phyloP scores from a whole-genome alignment of 2,329 filamentous ascomycete genomes.

The Microcyclosporella mali region DNA sequence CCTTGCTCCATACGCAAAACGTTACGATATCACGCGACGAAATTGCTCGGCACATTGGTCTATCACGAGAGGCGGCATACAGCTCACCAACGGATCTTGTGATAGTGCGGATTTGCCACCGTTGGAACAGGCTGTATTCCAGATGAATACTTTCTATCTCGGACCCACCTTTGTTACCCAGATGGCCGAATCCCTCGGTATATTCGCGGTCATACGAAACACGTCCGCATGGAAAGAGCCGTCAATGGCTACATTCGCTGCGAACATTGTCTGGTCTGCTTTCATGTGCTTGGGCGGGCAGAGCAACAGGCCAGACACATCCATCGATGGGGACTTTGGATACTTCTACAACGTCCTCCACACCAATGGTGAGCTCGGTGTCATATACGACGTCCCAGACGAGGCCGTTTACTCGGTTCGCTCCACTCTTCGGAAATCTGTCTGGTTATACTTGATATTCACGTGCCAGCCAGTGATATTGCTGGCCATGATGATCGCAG shows the following conservation, averaged over 20 bases:
- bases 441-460: background rate
- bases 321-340: background rate
- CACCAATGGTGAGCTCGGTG: background rate
- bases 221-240: background rate
- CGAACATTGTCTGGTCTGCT: background rate
- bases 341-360: no score
- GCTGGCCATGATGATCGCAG: background rate
- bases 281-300: background rate
- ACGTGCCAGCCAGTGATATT: background rate
- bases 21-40: background rate
- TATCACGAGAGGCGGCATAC: background rate
- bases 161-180: background rate
- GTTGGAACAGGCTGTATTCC: background rate
- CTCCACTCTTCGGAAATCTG: background rate
- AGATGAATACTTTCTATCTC: background rate
- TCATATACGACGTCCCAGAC: constrained; percentile 1
- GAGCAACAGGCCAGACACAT: background rate
- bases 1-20: background rate
- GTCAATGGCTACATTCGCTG: background rate
- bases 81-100: background rate
- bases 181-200: background rate
- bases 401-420: background rate
- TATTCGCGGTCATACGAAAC: background rate
- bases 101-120: background rate
- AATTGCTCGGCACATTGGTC: background rate